Conservation (phyloP, 768 basidiomycete genomes). For the Amanita subjunquillea region DNA sequence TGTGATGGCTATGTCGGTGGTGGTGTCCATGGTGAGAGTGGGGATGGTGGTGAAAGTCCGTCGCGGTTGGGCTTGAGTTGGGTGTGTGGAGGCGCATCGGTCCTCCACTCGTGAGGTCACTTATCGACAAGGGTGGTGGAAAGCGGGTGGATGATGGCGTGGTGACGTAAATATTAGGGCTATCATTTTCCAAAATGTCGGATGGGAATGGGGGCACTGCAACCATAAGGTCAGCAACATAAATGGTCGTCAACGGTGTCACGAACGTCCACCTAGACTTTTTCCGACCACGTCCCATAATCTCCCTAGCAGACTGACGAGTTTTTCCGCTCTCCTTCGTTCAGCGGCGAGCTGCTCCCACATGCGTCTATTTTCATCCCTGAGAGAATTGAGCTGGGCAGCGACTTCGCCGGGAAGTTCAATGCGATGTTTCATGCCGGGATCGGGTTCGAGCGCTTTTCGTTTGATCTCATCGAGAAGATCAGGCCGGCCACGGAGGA, state of each 20-base stretch:
- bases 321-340: conserved; percentile 48
- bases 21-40: conserved; percentile 26
- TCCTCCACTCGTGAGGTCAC: conserved; percentile 18
- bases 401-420: conserved; percentile 73
- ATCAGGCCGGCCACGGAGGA: conserved; percentile 71
- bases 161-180: conserved; percentile 67
- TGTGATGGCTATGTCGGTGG: conserved; percentile 25
- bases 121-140: conserved; percentile 33
- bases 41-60: conserved; percentile 23
- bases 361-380: conserved; percentile 61
- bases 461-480: conserved; percentile 80
- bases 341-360: conserved; percentile 47
- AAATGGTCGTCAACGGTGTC: conserved; percentile 2
- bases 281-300: conserved; percentile 56
- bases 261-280: conserved; percentile 43
- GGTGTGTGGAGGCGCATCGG: conserved; percentile 36
- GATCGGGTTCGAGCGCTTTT: conserved; percentile 77
- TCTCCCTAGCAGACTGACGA: conserved; percentile 45
- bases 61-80: conserved; percentile 40
- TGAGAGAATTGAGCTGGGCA: conserved; percentile 56
- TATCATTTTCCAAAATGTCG: conserved; percentile 47
- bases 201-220: conserved; percentile 35
- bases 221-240: not conserved
- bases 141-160: conserved; percentile 38
- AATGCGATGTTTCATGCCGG: conserved; percentile 57